Conservation (phyloP, 345 rosid genomes). For the Lepidium aucheri region DNA sequence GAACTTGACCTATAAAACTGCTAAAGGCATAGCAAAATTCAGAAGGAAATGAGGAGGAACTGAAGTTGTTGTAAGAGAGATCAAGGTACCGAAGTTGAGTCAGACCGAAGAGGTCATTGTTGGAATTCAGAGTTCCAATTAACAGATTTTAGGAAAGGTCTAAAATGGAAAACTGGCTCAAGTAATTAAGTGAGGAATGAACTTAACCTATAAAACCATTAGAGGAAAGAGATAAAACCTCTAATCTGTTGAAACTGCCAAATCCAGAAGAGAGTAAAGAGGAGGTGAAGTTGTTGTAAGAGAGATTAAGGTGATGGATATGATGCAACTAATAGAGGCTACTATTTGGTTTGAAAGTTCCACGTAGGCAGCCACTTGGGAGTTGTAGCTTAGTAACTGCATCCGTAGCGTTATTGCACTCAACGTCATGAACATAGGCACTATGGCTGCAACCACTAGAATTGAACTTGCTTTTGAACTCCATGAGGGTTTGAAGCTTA, state of each 20-base stretch:
- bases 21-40: background rate
- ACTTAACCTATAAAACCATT: background rate
- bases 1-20: background rate
- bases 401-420: background rate
- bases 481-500: background rate
- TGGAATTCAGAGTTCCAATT: background rate
- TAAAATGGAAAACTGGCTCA: background rate
- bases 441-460: background rate
- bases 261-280: background rate
- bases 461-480: background rate
- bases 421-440: background rate
- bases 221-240: too few species aligned
- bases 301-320: background rate
- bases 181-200: background rate
- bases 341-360: background rate
- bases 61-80: slow-evolving; percentile 6
- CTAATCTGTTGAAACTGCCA: background rate
- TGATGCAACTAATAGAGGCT: background rate
- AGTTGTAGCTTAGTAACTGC: background rate
- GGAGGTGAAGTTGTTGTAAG: background rate
- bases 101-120: background rate
- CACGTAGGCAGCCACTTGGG: background rate
- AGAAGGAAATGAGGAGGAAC: background rate
- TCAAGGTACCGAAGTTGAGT: background rate
- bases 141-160: background rate